Base-by-base conservation (phyloP, 148 eudicot species). In the Vaccinium myrtillus region DNA sequence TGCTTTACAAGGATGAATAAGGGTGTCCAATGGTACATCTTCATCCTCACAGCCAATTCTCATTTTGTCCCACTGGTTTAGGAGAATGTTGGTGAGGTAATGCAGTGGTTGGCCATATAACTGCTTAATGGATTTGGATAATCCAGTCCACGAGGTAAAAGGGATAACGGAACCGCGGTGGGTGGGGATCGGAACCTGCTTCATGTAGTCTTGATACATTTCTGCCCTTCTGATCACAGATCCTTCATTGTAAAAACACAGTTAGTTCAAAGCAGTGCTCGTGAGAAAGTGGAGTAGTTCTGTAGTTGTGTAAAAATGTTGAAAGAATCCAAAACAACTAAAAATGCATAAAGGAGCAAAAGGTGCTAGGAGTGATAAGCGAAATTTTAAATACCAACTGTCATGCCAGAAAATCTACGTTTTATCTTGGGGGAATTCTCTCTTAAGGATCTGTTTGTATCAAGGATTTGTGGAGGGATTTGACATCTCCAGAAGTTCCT, bases 121-220 rank as follows among this genome's bases (percentile, higher is more conserved):
- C 63, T 85, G 84, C 90, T 95, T 95, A 5, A 92, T 86, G 5
- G 98, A 94, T 84, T 82, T 86, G 82, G 88, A 96, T 54, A 94
- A 83, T 78, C 89, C 95, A 36, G 77, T 87, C 98, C 97, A 96
- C 18, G 98, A 91, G 83, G 85, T 90, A 75, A 87, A 96, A 18
- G 94, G 95, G 70, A 96, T 88, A 69, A 89, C 56, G 7, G 97
- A 91, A 80, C 92, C 96, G 5, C 94, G 93, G 2, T 82, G 78
- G 65, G 77, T 73, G 78, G 98, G 98, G 81, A 94, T 84, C 27
- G 94, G 93, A 77, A 96, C 80, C 59, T 83, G 86, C 79, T 86
- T 92, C 97, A 94, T 96, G 91, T 90, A 92, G 21, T 92, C 93
- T 90, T 94, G 98, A 81, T 94, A 94, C 90, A 91, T 91, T 78